Conservation (phyloP, 1,284 basidiomycete species). For the Phlebopus sp. region DNA sequence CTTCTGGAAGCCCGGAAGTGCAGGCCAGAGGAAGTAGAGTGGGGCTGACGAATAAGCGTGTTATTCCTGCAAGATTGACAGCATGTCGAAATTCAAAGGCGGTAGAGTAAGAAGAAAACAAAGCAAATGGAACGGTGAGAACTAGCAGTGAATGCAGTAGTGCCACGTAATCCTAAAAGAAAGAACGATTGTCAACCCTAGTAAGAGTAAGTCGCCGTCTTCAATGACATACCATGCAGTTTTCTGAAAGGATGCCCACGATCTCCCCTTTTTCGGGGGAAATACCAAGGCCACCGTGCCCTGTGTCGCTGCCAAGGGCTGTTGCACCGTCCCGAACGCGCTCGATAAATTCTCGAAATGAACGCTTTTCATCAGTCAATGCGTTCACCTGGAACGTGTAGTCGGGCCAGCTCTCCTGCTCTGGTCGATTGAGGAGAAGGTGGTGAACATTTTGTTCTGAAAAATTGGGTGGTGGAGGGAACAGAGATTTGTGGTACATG, state of each 20-base stretch:
- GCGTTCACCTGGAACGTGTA: conserved; percentile 58
- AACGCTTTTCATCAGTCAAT: conserved; percentile 44
- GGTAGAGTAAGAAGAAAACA: conserved; percentile 65
- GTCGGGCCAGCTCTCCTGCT: conserved; percentile 50
- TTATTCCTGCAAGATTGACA: conserved; percentile 50
- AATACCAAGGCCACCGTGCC: conserved; percentile 58
- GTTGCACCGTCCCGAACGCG: conserved; percentile 55
- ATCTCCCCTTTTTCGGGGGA: conserved; percentile 47
- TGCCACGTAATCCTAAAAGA: conserved; percentile 62
- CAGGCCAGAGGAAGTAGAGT: conserved; percentile 47
- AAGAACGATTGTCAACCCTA: not conserved
- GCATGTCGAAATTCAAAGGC: conserved; percentile 62
- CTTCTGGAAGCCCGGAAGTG: conserved; percentile 48
- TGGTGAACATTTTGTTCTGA: conserved; percentile 57
- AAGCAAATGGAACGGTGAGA: conserved; percentile 57
- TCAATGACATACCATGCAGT: conserved; percentile 51
- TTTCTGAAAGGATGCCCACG: conserved; percentile 66
- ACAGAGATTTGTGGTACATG: conserved; percentile 42
- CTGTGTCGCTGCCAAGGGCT: conserved; percentile 45
- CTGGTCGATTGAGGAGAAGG: conserved; percentile 52
- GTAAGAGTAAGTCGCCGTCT: not conserved
- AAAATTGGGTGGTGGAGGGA: conserved; percentile 33
- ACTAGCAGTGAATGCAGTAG: conserved; percentile 55
- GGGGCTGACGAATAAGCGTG: conserved; percentile 61
- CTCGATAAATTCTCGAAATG: conserved; percentile 48